Evolutionary conservation across 164 flowering plant species (phyloP), one percentile per base, ranked within the genome.

Genomic region (Liriodendron chinense): DNA sequence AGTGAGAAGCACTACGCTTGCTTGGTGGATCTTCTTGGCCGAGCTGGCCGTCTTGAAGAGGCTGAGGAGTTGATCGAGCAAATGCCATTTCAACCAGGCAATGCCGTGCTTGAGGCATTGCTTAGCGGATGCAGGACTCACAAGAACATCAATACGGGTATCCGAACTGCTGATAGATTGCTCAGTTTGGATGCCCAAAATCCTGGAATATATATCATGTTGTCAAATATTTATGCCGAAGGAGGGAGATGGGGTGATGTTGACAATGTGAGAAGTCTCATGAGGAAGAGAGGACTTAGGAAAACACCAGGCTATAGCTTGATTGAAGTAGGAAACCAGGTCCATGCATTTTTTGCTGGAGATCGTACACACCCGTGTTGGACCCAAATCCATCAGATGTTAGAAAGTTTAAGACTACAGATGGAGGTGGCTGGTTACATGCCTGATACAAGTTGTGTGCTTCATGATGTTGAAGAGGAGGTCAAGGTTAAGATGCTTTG

Each of bases 161-260:
- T 86, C 57, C 70, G 59, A 50, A 79, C 74, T 65, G 86, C 86
- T 49, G 86, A 86, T 72, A 83, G 70, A 75, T 61, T 86, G 68
- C 85, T 86, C 24, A 13, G 34, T 61, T 76, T 86, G 62, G 87
- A 83, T 61, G 49, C 82, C 43, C 75, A 63, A 74, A 83, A 86
- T 61, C 82, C 86, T 3, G 86, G 87, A 56, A 82, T 82, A 62
- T 84, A 86, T 65, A 68, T 86, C 18, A 62, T 83, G 70, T 43
- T 86, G n/a, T 86, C 89, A 63, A 86, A 83, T 72, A 82, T 86
- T 21, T 86, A 83, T 76, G 87, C 87, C 18, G 76, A 73, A 78
- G 87, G 74, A 53, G 75, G 82, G 73, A 80, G 79, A 79, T 86
- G 87, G 89, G 81, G 75, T 61, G 76, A 78, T 28, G 87, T 86